phyloP scores from a whole-genome alignment of 2,329 filamentous ascomycete genomes.

The Akanthomyces uredinophilus region DNA sequence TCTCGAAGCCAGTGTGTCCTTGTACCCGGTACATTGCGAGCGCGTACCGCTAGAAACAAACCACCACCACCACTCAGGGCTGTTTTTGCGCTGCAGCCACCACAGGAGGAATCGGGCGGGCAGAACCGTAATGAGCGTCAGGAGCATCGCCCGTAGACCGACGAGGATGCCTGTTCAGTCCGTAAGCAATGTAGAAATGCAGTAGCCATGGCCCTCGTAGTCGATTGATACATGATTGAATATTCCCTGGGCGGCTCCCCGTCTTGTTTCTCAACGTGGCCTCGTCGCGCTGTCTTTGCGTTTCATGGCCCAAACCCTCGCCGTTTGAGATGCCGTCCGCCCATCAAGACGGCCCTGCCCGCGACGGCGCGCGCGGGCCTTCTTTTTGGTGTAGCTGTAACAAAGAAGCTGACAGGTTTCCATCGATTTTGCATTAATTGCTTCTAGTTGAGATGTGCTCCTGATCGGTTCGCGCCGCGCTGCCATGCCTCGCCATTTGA shows the following conservation, averaged over 20 bases:
- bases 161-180: neutral
- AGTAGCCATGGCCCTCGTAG: neutral
- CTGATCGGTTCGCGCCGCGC: too few relatives aligned
- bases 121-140: neutral
- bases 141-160: neutral
- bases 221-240: neutral
- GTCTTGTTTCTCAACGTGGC: neutral
- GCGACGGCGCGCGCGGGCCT: neutral
- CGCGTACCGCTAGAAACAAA: too few relatives aligned
- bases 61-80: too few relatives aligned
- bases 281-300: neutral
- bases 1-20: neutral
- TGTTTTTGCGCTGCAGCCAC: neutral
- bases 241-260: neutral
- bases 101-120: neutral
- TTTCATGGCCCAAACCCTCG: neutral
- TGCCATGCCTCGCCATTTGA: too few relatives aligned
- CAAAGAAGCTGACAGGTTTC: neutral
- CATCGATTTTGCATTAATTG: too few relatives aligned
- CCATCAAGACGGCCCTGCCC: neutral
- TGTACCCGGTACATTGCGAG: constrained; percentile 6
- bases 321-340: neutral
- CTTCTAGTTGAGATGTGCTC: too few relatives aligned
- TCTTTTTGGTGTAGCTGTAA: neutral
- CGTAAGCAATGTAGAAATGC: neutral